Base-by-base conservation (phyloP, 495 filamentous ascomycete genomes). In the Articulospora tetracladia region DNA sequence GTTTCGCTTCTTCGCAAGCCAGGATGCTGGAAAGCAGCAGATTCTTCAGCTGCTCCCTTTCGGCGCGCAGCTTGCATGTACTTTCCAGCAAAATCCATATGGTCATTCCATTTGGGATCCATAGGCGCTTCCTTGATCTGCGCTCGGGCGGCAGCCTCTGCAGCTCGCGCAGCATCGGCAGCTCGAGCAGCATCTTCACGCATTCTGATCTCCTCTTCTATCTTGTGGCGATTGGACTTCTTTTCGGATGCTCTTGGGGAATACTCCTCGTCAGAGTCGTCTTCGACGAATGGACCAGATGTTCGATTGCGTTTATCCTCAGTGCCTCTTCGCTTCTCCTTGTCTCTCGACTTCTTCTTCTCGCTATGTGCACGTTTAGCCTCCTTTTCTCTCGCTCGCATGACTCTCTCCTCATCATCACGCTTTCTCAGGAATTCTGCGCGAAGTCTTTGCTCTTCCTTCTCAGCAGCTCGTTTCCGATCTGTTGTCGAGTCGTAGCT, bases 321-420 rank as follows among this genome's bases (percentile, higher is more conserved):
- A 6, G 67, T 62, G 28, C 81, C 77, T 55, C 71, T 76, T 59
- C 69, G 76, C 53, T 76, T 74, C 57, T 83, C 80, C 68, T 77
- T 83, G 62, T 79, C 82, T 62, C 73, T 75, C 48, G 62, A 69
- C 74, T 76, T 83, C 65, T 65, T 65, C 63, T 64, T 64, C 39
- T 62, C 66, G 17, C 44, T 59, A 48, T 70, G 69, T 53, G 68
- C 67, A 10, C 70, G 59, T 59, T 63, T 72, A 22, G 65, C 60
- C 15, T 76, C 73, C 60, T 76, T 73, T 24, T 64, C 65, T 52
- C 67, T 63, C 17, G 62, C 62, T 55, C 66, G 66, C 30, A 32
- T 32, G 19, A 58, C 55, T 50, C 61, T 67, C 27, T 74, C 68
- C 1, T 72, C 73, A 4, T 76, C 72, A 7, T 61, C 62, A 52